Conservation (phyloP, 257 asterid species). For the Solanum acaule region DNA sequence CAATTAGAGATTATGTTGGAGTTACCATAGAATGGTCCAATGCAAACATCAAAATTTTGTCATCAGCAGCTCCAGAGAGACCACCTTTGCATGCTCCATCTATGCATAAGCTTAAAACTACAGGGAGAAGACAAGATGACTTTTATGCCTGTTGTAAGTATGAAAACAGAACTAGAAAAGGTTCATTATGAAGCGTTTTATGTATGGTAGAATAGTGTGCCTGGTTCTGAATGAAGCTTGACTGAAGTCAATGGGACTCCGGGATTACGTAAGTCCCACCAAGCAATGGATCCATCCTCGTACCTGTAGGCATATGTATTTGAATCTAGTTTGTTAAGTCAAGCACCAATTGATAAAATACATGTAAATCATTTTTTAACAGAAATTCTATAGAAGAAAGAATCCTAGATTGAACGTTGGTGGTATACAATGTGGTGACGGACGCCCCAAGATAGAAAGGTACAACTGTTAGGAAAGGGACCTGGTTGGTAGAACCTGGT, state of each 20-base stretch:
- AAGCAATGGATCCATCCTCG: conserved; percentile 88
- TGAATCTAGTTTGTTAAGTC: neutral
- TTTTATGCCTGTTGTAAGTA: neutral
- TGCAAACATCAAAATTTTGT: conserved; percentile 51
- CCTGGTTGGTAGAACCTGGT: too few species aligned
- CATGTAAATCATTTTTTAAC: neutral
- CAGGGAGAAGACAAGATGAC: neutral
- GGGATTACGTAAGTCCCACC: conserved; percentile 88
- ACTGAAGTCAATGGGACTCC: conserved; percentile 54
- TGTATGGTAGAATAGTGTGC: conserved; percentile 2
- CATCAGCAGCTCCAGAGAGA: conserved; percentile 83
- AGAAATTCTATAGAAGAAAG: neutral
- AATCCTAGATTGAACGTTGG: neutral
- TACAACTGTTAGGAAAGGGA: too few species aligned
- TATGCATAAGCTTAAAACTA: conserved; percentile 52
- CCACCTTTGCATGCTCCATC: conserved; percentile 67
- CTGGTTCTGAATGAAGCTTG: conserved; percentile 81
- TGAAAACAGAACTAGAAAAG: neutral
- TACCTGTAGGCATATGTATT: conserved; percentile 18
- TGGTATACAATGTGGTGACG: neutral
- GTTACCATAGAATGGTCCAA: conserved; percentile 45
- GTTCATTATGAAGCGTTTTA: neutral
- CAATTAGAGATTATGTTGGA: neutral
- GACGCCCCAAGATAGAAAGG: neutral
- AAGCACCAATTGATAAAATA: neutral